phyloP scores from a whole-genome alignment of 257 asterid species.

The Nicotiana tabacum region DNA sequence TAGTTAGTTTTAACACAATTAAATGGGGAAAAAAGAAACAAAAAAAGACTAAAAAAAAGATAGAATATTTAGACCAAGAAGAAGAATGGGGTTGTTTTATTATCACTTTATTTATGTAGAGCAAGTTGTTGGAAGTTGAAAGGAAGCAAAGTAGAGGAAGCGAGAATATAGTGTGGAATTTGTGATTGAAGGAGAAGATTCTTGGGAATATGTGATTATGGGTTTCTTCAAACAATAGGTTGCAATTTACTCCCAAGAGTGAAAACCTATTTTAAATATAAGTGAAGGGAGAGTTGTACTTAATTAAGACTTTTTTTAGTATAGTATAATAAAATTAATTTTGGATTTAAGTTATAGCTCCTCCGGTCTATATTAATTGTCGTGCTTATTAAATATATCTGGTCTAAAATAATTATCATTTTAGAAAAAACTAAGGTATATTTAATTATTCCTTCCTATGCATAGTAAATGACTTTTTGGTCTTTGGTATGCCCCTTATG shows the following conservation, averaged over 20 bases:
- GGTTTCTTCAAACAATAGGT: background rate
- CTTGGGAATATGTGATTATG: conserved; percentile 29
- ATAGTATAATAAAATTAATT: too few species aligned
- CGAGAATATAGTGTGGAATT: conserved; percentile 1
- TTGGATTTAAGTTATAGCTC: too few species aligned
- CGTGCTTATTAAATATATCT: too few species aligned
- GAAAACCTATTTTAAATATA: too few species aligned
- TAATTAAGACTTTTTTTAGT: too few species aligned
- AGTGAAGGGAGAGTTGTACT: too few species aligned
- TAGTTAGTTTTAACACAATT: background rate
- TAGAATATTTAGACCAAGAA: background rate
- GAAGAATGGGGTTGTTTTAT: background rate
- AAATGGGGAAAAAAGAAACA: background rate
- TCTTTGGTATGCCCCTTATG: too few species aligned
- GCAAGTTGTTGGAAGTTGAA: conserved; percentile 18
- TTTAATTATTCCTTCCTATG: too few species aligned
- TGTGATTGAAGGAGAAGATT: conserved; percentile 42
- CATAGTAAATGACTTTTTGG: too few species aligned
- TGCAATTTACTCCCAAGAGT: background rate
- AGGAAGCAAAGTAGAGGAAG: background rate
- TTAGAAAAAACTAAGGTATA: too few species aligned
- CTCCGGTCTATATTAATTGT: too few species aligned
- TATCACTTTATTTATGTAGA: conserved; percentile 24
- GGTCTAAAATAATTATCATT: too few species aligned
- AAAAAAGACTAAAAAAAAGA: background rate